Conservation (phyloP, 2,329 filamentous ascomycete species). For the Diaporthe ilicicola region DNA sequence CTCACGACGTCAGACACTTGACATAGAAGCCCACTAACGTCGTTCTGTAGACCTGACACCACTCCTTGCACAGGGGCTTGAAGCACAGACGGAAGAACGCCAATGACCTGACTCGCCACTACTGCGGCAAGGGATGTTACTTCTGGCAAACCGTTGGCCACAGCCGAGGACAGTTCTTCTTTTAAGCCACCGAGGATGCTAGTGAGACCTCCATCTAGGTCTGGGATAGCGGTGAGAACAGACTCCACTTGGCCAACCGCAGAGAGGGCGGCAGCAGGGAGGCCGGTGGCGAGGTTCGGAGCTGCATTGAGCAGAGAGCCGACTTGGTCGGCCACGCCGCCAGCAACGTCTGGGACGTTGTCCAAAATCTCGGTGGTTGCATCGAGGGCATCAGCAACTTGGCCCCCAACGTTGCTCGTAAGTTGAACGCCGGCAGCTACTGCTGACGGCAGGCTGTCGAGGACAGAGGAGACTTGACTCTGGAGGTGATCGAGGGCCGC, state of each 20-base stretch:
- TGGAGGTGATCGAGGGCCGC: constrained; percentile 28
- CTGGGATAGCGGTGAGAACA: constrained; percentile 22
- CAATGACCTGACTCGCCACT: constrained; percentile 23
- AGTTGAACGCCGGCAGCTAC: constrained; percentile 31
- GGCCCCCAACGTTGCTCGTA: constrained; percentile 27
- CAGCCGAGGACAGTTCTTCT: constrained; percentile 24
- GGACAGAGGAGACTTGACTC: constrained; percentile 27
- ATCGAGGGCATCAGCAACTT: constrained; percentile 29
- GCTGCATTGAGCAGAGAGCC: constrained; percentile 30
- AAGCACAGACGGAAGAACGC: constrained; percentile 25
- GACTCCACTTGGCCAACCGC: constrained; percentile 27
- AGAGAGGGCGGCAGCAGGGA: constrained; percentile 31
- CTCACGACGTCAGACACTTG: constrained; percentile 29
- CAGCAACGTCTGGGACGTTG: constrained; percentile 25
- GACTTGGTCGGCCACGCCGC: constrained; percentile 29
- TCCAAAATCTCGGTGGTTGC: constrained; percentile 27
- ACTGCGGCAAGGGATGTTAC: constrained; percentile 29
- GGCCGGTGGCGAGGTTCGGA: constrained; percentile 30
- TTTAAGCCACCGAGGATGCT: constrained; percentile 21
- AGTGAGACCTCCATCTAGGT: background rate
- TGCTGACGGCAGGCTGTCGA: constrained; percentile 30
- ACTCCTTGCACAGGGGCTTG: constrained; percentile 22
- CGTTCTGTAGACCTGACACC: constrained; percentile 26
- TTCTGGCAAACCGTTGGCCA: constrained; percentile 25
- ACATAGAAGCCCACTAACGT: constrained; percentile 5